phyloP scores from a whole-genome alignment of 495 filamentous ascomycete genomes.

The Penicillium daleae region DNA sequence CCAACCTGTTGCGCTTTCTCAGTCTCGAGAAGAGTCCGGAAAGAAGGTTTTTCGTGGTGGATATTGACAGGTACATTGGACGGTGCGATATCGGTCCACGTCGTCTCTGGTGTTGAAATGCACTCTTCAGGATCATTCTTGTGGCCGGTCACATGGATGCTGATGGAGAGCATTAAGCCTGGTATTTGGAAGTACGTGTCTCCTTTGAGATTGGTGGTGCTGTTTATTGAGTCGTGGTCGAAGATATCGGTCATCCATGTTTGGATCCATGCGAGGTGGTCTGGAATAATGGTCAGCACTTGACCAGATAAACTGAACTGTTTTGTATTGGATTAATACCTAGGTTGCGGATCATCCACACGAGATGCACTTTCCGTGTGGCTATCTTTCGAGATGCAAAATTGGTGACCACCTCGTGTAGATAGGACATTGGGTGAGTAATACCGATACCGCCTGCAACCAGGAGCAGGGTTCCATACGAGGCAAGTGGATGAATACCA shows the following conservation, averaged over 20 bases:
- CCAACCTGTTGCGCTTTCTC: slow-evolving; percentile 46
- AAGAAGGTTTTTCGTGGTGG: slow-evolving; percentile 39
- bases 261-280: slow-evolving; percentile 50
- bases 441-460: slow-evolving; percentile 64
- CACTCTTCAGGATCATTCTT: slow-evolving; percentile 35
- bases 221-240: slow-evolving; percentile 36
- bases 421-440: slow-evolving; percentile 59
- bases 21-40: slow-evolving; percentile 36
- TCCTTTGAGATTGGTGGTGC: slow-evolving; percentile 26
- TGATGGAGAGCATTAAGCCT: slow-evolving; percentile 38
- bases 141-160: slow-evolving; percentile 39
- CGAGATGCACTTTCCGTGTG: slow-evolving; percentile 45
- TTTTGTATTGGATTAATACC: slow-evolving; percentile 23
- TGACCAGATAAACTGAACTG: background rate
- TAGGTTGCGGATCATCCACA: slow-evolving; percentile 48
- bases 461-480: slow-evolving; percentile 58
- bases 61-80: slow-evolving; percentile 36
- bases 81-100: slow-evolving; percentile 39
- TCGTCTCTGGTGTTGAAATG: slow-evolving; percentile 28
- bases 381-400: slow-evolving; percentile 44
- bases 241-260: slow-evolving; percentile 49
- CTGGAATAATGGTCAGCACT: slow-evolving; percentile 23
- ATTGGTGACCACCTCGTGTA: slow-evolving; percentile 52
- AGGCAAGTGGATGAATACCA: slow-evolving; percentile 53
- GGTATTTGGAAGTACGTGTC: slow-evolving; percentile 40